Percentiles rank a stretch among this genome's conserved stretches.
These are phyloP conservation scores for Candida pseudocylindracea DNA, from an alignment of 1,139 yeast species.

Conservation along the genomic window DNA sequence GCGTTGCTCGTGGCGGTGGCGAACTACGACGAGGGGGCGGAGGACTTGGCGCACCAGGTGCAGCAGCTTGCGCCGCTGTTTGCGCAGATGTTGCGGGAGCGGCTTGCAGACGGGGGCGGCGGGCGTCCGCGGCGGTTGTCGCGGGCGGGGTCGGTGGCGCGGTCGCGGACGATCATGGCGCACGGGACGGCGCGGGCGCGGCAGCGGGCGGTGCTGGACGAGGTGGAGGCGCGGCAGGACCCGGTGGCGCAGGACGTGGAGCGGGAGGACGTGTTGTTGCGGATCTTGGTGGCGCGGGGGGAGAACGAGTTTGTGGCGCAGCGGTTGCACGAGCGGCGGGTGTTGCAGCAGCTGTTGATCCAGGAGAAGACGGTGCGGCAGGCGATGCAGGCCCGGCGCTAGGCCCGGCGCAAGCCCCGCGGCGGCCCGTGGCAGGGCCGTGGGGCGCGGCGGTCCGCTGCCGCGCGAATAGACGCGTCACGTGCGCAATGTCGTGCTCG, in stretches of 20 bases:
- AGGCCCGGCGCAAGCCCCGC: no score
- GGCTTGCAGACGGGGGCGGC: conserved; percentile 8
- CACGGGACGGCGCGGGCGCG: conserved; percentile 47
- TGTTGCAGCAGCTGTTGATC: conserved; percentile 7
- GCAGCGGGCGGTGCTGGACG: conserved; percentile 25
- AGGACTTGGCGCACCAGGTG: conserved; percentile 31
- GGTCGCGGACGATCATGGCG: conserved; percentile 49
- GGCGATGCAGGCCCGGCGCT: no score
- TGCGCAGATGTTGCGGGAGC: conserved; percentile 21
- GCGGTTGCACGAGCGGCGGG: conserved; percentile 38
- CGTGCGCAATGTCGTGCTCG: no score
- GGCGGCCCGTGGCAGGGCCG: no score
- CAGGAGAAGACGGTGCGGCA: no score
- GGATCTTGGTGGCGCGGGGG: conserved; percentile 27
- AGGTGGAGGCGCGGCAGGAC: conserved; percentile 27
- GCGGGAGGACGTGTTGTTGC: conserved; percentile 45
- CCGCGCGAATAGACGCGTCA: no score
- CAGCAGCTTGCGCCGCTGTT: conserved; percentile 34
- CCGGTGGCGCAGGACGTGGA: conserved; percentile 31
- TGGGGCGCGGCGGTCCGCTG: no score
- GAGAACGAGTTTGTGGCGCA: conserved; percentile 24
- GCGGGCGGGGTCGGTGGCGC: conserved; percentile 31
- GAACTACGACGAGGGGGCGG: conserved; percentile 34
- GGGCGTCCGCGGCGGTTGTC: conserved; percentile 5
- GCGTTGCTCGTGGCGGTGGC: conserved; percentile 41